Base-by-base conservation (phyloP, 2,329 filamentous ascomycete genomes). In the Emmonsia crescens region DNA sequence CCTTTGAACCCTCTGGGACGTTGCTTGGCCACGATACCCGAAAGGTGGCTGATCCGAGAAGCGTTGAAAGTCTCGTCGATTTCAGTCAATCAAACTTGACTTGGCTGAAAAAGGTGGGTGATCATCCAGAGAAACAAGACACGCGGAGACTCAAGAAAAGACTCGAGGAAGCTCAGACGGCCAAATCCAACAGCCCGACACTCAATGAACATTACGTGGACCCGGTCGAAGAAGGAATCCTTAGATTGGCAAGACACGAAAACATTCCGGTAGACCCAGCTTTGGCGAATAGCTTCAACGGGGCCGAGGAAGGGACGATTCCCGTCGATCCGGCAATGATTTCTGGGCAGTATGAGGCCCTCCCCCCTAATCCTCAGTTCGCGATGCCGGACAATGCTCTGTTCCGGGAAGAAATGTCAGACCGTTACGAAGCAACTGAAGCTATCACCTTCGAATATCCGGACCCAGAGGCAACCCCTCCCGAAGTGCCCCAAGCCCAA, bases 21-120 rank as follows among this genome's bases (percentile, higher is more conserved):
- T 79, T 93, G 1, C 82, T 97, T 1, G 94, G 94, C 0, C 91
- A 96, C 68, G 91, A 97, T 67, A 99, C 94, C 0, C 89, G 86
- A 60, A 88, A 89, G 40, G 86, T 97, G 57, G 93, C 94, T 1
- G 94, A 99, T 74, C 88, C 89, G 59, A 86, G 94, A 63, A 96
- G 92, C 69, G 85, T 96, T 5, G 93, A 97, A 73, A 87, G 86
- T 29, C 81, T 97, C 27, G 91, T 97, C 9, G 91, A 97, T 71
- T 96, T 96, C 74, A 86, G 89, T 31, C 81, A 89, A 48, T 93
- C 95, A 60, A 99, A 99, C 72, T 79, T 96, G 31, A 83, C 82
- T 49, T 96, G 91, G 91, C 77, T 97, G 56, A 82, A 83, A 59
- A 85, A 85, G 61, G 79, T 77, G 33, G 78, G 76, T n/a, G 77